Evolutionary conservation across 208 protist genomes (phyloP), one percentile per base, ranked within the genome.

Genomic region (Acanthamoeba quina): DNA sequence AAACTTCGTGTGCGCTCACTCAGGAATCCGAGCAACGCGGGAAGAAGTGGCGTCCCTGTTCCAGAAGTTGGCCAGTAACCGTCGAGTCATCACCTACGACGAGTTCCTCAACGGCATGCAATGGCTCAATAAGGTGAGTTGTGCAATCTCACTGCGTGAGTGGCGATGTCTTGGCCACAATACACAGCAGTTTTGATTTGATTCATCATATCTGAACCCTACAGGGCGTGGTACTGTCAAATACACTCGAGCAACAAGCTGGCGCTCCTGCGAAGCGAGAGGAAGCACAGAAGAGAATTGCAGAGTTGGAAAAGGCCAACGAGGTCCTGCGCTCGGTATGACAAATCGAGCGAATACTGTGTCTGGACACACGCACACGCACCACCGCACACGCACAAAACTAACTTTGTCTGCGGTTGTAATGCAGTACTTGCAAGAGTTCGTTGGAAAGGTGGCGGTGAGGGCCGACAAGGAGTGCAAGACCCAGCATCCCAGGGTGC

Each of bases 391-490:
- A 47, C 44, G 44, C 44, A 47, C 6, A 47, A 47, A 7, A 11
- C 44, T 29, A 70, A 31, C 62, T 31, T 70, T 29, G 60, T 68
- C n/a, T 68, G 60, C 10, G 19, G 60, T 29, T 68, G 7, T 7
- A 29, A 29, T 82, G 10, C 26, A 88, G 80, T 88, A 88, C 31
- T 60, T 88, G 41, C 80, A 60, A 88, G 37, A 88, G n/a, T 88
- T 88, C 26, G 80, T 88, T 3, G 80, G 80, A 17, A 47, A 41
- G 31, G 80, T 88, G 49, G 54, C 80, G 19, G 34, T 34, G 54
- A 88, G 80, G 31, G 80, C 80, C 11, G 80, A 88, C 29, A 88
- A 60, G 47, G 80, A 88, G 41, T 88, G 80, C 80, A 88, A 60
- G 26, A 58, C 29, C 5, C 49, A 88, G 10, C 80, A 88, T 19